Evolutionary conservation across 129 eudicot species (phyloP).

Genomic region (Centrapalus pauciflorus): DNA sequence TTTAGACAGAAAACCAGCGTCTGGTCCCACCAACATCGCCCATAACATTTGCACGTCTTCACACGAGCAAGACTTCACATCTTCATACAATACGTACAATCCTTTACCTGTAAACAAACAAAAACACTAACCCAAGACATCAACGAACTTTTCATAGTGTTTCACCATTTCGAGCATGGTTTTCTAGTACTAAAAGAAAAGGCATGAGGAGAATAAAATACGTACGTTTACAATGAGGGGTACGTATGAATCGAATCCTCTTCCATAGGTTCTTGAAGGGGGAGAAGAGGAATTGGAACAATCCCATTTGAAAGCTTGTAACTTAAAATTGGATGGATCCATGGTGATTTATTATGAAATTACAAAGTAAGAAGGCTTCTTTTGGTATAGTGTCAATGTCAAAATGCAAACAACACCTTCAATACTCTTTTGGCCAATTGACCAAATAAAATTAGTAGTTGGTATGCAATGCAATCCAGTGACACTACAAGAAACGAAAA

Average conservation of each 20-base stretch:
- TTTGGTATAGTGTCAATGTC: slow-evolving; percentile 53
- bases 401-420: slow-evolving; percentile 24
- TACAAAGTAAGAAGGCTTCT: slow-evolving; percentile 18
- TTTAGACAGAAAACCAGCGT: slow-evolving; percentile 12
- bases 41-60: slow-evolving; percentile 78
- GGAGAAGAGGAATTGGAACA: slow-evolving; percentile 57
- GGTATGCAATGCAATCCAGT: slow-evolving; percentile 23
- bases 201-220: no score
- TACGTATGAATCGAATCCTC: slow-evolving; percentile 27
- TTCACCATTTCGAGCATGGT: background rate
- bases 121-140: background rate
- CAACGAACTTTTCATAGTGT: background rate
- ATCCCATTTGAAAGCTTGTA: slow-evolving; percentile 59
- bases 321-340: slow-evolving; percentile 13
- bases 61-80: slow-evolving; percentile 65
- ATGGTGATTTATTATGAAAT: slow-evolving; percentile 12
- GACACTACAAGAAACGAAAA: slow-evolving; percentile 10
- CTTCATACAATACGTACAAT: slow-evolving; percentile 52
- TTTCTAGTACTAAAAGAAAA: no score
- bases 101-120: slow-evolving; percentile 39
- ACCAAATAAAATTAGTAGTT: slow-evolving; percentile 27
- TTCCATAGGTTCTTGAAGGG: slow-evolving; percentile 60
- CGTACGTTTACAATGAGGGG: slow-evolving; percentile 30
- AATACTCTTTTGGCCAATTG: slow-evolving; percentile 17
- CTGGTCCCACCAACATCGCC: slow-evolving; percentile 62